Conservation (phyloP, 495 filamentous ascomycete species). For the Amorphotheca resinae region DNA sequence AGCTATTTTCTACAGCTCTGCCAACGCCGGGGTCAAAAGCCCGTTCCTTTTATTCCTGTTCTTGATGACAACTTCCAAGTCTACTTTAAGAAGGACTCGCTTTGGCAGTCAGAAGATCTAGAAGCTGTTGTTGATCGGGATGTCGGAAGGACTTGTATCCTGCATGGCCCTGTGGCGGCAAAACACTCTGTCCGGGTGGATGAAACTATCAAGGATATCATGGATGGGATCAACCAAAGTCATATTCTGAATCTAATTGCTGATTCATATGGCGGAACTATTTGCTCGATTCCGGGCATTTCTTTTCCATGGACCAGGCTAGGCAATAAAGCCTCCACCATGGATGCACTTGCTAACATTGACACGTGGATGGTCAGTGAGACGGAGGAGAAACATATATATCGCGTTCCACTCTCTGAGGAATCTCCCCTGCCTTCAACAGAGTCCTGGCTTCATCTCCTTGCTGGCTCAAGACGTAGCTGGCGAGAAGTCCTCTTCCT, state of each 20-base stretch:
- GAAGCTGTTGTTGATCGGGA: conserved; percentile 88
- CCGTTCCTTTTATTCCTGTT: conserved; percentile 81
- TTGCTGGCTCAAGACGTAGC: not conserved
- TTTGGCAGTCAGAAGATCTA: conserved; percentile 95
- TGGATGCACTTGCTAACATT: not conserved
- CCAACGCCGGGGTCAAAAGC: conserved; percentile 81
- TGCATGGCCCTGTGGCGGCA: conserved; percentile 85
- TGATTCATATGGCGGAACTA: not conserved
- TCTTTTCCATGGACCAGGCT: not conserved
- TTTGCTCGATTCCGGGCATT: not conserved
- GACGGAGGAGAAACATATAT: not conserved
- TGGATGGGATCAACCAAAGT: conserved; percentile 70
- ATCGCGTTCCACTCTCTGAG: not conserved
- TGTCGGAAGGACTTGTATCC: conserved; percentile 79
- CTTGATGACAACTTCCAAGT: conserved; percentile 91
- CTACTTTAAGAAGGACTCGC: conserved; percentile 97
- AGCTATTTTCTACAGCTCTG: conserved; percentile 86
- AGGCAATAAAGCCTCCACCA: not conserved
- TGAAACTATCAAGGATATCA: conserved; percentile 80
- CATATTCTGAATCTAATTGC: conserved; percentile 42
- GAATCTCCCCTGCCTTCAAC: not conserved
- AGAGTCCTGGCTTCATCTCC: not conserved
- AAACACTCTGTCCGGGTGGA: conserved; percentile 79
- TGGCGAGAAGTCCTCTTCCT: not conserved
- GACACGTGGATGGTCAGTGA: not conserved